phyloP scores from a whole-genome alignment of 140 eudicot genomes.

The Senecio squalidus region DNA sequence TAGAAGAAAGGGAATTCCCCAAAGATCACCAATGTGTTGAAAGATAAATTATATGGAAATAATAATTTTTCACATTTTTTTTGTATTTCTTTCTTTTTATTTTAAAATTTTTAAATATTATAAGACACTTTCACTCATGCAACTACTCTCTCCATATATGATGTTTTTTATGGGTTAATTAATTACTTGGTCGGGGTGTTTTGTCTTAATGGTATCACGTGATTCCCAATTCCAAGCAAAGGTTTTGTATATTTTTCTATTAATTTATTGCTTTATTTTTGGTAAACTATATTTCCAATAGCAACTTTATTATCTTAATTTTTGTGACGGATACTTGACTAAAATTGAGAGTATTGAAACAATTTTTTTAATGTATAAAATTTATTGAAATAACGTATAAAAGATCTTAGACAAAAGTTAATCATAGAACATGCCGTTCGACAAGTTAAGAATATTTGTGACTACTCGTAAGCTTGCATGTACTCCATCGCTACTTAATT shows the following conservation, averaged over 20 bases:
- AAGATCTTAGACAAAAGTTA: no score
- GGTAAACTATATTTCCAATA: no score
- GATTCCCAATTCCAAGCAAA: slow-evolving; percentile 85
- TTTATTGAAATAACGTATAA: no score
- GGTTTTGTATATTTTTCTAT: slow-evolving; percentile 47
- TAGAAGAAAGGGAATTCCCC: slow-evolving; percentile 96
- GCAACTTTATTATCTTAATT: no score
- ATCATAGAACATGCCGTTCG: no score
- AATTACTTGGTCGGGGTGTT: slow-evolving; percentile 96
- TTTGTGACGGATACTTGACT: no score
- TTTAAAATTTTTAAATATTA: neutral
- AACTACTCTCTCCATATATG: slow-evolving; percentile 23
- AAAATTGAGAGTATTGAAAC: no score
- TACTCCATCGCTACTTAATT: no score
- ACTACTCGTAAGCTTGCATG: no score
- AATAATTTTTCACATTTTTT: slow-evolving; percentile 10
- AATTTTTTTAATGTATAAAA: no score
- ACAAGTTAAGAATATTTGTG: no score
- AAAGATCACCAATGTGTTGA: slow-evolving; percentile 90
- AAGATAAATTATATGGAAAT: slow-evolving; percentile 3
- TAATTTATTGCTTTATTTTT: slow-evolving; percentile 6
- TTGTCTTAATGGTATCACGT: slow-evolving; percentile 99
- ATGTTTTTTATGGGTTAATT: slow-evolving; percentile 46
- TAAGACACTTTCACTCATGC: slow-evolving; percentile 27
- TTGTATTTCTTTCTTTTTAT: neutral